Evolutionary conservation across 257 asterid genomes (phyloP).

Genomic region (Nicotiana attenuata): DNA sequence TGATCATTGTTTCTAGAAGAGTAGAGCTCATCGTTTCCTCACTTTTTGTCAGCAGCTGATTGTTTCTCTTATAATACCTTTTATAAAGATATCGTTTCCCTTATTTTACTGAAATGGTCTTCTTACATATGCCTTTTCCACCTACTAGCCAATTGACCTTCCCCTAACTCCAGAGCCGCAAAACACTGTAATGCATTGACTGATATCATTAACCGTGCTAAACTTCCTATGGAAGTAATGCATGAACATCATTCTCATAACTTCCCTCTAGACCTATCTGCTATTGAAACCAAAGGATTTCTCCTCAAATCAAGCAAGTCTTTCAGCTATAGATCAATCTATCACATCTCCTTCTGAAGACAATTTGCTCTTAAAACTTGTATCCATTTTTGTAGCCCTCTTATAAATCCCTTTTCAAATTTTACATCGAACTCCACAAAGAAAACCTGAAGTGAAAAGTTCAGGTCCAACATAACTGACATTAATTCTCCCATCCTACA

Average conservation of each 20-base stretch:
- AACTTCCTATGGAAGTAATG: too few relatives aligned
- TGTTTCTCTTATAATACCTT: not conserved
- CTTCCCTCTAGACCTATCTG: too few relatives aligned
- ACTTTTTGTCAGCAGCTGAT: not conserved
- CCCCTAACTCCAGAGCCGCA: not conserved
- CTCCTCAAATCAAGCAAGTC: too few relatives aligned
- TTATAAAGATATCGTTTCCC: too few relatives aligned
- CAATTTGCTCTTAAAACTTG: not conserved
- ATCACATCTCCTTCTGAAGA: not conserved
- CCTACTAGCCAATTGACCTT: not conserved
- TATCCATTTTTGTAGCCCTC: not conserved
- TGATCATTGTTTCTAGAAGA: not conserved
- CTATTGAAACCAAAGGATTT: too few relatives aligned
- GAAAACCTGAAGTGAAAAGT: slow-evolving; percentile 1
- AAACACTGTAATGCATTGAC: not conserved
- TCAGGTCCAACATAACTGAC: not conserved
- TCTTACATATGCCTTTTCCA: not conserved
- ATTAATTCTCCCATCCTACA: not conserved
- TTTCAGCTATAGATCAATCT: not conserved
- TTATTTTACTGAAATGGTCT: not conserved
- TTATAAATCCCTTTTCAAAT: not conserved
- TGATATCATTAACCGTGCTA: not conserved
- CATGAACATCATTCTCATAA: too few relatives aligned
- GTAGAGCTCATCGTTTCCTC: not conserved
- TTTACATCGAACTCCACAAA: not conserved